Base-by-base conservation (phyloP, 306 rosid genomes). In the Prunus mongolica region DNA sequence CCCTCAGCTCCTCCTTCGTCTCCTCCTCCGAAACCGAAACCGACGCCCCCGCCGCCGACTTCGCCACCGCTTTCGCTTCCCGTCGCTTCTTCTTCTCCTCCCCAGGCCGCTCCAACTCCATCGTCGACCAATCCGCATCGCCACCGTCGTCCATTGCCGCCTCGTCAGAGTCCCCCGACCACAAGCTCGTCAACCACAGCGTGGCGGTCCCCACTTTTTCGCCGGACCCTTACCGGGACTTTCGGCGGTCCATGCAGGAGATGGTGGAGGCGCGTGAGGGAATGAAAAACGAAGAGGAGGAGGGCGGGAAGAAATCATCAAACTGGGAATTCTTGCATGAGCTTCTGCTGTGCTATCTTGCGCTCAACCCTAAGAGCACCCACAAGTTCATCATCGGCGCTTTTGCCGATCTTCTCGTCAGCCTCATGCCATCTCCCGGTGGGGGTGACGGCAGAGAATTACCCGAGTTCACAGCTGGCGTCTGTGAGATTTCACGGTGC, bases 31-130 rank as follows among this genome's bases (percentile, higher is more conserved):
- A 34, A 28, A 13, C 51, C 30, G 75, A 72, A 18, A 46, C 74
- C 15, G 45, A 63, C 64, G 13, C 20, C 19, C 16, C 84, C 65
- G 60, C 88, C 6, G 82, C 78, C 46, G 91, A 89, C 65, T 82
- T 89, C 14, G 96, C 93, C 73, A 78, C 93, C 0, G 99, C 87
- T 30, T 91, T 88, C 2, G 91, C 99, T 70, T 92, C 99, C 47
- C 82, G 84, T 24, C 96, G 99, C 50, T 96, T 96, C 90, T 96
- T 96, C 84, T 91, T 96, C 89, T 83, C 99, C 51, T 81, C 98
- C 3, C 99, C 99, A 0, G 98, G 99, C 34, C 88, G 41, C 62
- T 96, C 99, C 62, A 96, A 96, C 82, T 96, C 99, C 52, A 91
- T 96, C 44, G 46, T 88, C 19, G 82, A 93, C 67, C 86, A 86